Base-by-base conservation (phyloP, 2,329 filamentous ascomycete genomes). In the Colletotrichum horii region DNA sequence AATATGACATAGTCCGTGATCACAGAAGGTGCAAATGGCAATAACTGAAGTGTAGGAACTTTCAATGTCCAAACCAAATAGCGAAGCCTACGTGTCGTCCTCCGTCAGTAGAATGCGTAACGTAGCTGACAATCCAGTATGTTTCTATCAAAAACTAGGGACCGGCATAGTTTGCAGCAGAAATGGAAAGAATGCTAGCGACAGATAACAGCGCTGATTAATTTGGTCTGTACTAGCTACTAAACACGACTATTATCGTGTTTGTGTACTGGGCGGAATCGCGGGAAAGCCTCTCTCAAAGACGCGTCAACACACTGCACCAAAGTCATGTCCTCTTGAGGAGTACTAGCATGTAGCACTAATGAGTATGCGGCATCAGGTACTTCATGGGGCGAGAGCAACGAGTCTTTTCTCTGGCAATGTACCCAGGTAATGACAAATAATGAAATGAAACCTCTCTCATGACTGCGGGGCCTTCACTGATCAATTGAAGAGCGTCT, bases 21-120 rank as follows among this genome's bases (percentile, higher is more conserved):
- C 8, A 43, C 2, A 19, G 36, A 43, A 16, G 36, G 36, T 43
- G 36, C 16, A 43, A 19, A n/a, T 43, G 16, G 8, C 36, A 4
- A 19, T 1, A 5, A 19, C 0, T n/a, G 19, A 43, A 9, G 16
- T 43, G 1, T 43, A 11, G 16, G 2, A 3, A 9, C 16, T 43
- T 43, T 11, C 38, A 3, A 1, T 8, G 16, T 8, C 2, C 16
- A 1, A 16, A 19, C 3, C 19, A 8, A 43, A 43, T 16, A 43
- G 16, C 8, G 38, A 43, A 11, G 38, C 8, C 4, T 6, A 11
- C 38, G 11, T 1, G n/a, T 43, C 8, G 16, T 11, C 38, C 38
- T 11, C 28, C 38, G 19, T 6, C 8, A 43, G 38, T n/a, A 19
- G 4, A 6, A n/a, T 43, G 8, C 8, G 36, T 19, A 43, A 8